Base-by-base conservation (phyloP, 768 basidiomycete genomes). In the Agaricus subrufescens region DNA sequence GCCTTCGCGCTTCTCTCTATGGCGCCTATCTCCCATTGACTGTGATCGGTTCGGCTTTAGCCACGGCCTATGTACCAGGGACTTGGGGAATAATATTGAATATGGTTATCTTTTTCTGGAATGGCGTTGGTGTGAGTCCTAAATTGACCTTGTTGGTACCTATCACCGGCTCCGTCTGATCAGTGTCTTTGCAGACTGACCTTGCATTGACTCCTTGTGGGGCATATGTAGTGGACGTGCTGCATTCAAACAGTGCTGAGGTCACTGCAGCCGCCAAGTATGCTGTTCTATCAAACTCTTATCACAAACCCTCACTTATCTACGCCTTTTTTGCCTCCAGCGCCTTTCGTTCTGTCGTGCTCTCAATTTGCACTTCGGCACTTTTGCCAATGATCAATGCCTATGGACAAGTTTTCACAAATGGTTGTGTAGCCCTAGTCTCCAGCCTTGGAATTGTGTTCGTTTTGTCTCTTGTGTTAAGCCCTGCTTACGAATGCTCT, bases 161-260 rank as follows among this genome's bases (percentile, higher is more conserved):
- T 19, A 19, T 19, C 19, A 19, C 19, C 1, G 19, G 19, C 19
- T 19, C 19, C 19, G 19, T 19, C 19, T 19, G n/a, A 47, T 47
- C 4, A 6, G 12, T 50, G 11, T 34, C 11, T 50, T 9, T 5
- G 31, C 14, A 50, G 48, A n/a, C 30, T 97, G 80, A 87, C 60
- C 62, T 82, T 47, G 77, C 80, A 10, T 69, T 87, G 39, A 75
- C 77, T 7, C 84, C 86, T 0, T 71, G 71, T 14, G 73, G 79
- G 8, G 74, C 85, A 4, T 87, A 87, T 59, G 67, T 70, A 29
- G 77, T 87, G 4, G 87, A 89, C 57, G 67, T 87, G 12, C 59
- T 88, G 67, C 85, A 82, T 37, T 63, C 72, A 29, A 74, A 76
- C 25, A 87, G 86, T 59, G 84, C 86, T 2, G 86, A 89, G 62